A percentile compares a stretch with the other conserved stretches of the same genome.
Conservation (phyloP, 2,329 filamentous ascomycete species). For the Colletotrichum chlorophyti region DNA sequence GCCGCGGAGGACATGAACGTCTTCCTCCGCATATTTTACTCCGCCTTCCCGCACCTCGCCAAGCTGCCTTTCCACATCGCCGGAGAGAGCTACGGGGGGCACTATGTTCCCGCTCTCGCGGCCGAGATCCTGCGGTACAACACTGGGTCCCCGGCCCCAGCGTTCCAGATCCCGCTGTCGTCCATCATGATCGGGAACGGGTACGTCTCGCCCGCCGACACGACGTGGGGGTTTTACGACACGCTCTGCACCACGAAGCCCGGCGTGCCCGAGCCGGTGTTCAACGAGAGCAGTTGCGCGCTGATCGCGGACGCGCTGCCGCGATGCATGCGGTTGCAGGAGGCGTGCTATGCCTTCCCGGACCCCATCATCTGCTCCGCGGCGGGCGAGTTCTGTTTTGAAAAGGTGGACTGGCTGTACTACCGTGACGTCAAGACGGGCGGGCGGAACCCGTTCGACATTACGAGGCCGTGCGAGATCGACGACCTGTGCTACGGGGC, state of each 20-base stretch:
- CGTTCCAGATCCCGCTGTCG: conserved; percentile 47
- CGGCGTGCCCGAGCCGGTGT: conserved; percentile 28
- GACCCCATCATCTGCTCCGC: conserved; percentile 47
- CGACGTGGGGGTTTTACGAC: conserved; percentile 30
- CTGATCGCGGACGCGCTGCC: conserved; percentile 47
- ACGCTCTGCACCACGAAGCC: conserved; percentile 31
- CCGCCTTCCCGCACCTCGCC: conserved; percentile 48
- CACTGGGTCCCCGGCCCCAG: conserved; percentile 41
- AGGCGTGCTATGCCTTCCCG: conserved; percentile 45
- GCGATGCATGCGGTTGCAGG: conserved; percentile 48
- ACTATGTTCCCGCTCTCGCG: conserved; percentile 53
- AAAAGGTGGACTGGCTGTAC: conserved; percentile 46
- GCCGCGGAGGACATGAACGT: conserved; percentile 55
- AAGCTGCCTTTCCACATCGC: conserved; percentile 51
- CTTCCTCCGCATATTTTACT: conserved; percentile 55
- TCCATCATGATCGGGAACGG: conserved; percentile 55
- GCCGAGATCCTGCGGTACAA: conserved; percentile 53
- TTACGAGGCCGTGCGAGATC: conserved; percentile 44
- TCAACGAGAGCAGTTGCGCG: conserved; percentile 31
- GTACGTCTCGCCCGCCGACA: conserved; percentile 38
- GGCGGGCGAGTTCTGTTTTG: conserved; percentile 42
- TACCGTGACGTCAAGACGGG: conserved; percentile 46
- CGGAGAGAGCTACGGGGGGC: conserved; percentile 56
- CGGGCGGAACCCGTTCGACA: conserved; percentile 51
- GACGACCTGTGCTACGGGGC: conserved; percentile 46